phyloP scores from a whole-genome alignment of 306 rosid genomes.

The Quercus dentata region DNA sequence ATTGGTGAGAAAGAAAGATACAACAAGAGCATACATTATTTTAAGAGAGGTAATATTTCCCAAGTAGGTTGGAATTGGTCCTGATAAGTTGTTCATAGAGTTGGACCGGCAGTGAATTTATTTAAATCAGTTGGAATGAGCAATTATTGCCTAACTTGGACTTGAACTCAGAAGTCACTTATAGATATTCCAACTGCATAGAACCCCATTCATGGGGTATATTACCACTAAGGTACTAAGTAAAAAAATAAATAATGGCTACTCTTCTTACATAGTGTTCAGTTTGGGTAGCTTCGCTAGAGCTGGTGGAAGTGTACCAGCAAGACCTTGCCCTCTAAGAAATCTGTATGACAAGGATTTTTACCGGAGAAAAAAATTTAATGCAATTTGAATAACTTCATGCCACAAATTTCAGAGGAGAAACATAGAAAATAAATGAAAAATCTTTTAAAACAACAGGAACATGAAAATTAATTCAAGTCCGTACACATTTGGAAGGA shows the following conservation, averaged over 20 bases:
- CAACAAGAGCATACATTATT: slow-evolving; percentile 4
- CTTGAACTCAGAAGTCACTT: background rate
- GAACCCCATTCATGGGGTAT: slow-evolving; percentile 23
- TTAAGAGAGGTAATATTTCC: slow-evolving; percentile 19
- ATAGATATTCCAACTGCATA: slow-evolving; percentile 24
- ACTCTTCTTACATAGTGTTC: slow-evolving; percentile 11
- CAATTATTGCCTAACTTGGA: background rate
- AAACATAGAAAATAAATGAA: no score
- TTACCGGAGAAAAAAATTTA: background rate
- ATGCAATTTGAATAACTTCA: no score
- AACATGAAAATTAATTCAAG: no score
- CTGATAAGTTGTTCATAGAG: no score
- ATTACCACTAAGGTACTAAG: slow-evolving; percentile 13
- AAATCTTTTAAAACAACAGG: no score
- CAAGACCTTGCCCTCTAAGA: slow-evolving; percentile 16
- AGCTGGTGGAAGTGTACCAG: slow-evolving; percentile 29
- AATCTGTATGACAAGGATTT: background rate
- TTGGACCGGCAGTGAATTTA: no score
- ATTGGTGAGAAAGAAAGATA: background rate
- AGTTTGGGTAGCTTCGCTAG: slow-evolving; percentile 19
- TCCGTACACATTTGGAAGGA: no score
- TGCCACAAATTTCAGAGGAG: no score
- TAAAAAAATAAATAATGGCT: background rate
- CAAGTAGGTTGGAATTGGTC: slow-evolving; percentile 7
- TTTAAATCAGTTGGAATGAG: background rate